Percentiles rank a stretch among this genome's conserved stretches.
These are phyloP conservation scores for Condylostoma magnum DNA, from an alignment of 169 alveolate genomes.

Conservation along the genomic window DNA sequence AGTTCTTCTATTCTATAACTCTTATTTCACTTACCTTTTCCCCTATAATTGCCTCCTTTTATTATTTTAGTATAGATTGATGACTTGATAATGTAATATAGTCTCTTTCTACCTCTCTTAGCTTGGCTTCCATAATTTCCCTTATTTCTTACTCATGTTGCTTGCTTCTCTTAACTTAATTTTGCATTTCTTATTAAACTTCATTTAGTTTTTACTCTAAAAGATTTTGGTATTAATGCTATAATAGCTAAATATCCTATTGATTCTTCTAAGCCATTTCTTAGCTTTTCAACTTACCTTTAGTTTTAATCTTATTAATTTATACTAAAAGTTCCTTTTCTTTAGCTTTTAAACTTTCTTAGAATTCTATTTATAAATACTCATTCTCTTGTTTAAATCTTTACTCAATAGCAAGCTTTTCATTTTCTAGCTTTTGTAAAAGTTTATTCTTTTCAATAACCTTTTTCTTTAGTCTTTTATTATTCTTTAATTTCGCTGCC, in stretches of 20 bases:
- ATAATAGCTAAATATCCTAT: background rate
- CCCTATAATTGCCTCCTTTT: too few relatives aligned
- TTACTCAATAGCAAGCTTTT: background rate
- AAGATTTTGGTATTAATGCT: background rate
- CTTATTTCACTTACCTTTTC: too few relatives aligned
- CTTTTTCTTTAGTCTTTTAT: conserved; percentile 12
- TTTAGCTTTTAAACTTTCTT: background rate
- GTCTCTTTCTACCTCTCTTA: conserved; percentile 24
- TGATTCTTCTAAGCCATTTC: conserved; percentile 5
- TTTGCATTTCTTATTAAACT: conserved; percentile 7
- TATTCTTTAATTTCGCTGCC: background rate
- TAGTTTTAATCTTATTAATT: background rate
- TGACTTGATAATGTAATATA: background rate
- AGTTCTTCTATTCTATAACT: too few relatives aligned
- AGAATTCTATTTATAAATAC: background rate
- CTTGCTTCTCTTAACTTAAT: background rate
- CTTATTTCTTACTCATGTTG: conserved; percentile 9
- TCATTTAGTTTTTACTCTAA: background rate
- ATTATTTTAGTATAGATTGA: background rate
- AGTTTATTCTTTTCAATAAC: background rate
- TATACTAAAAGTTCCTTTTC: background rate
- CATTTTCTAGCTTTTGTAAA: background rate
- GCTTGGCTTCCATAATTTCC: background rate
- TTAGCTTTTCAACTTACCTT: background rate
- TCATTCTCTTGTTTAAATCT: background rate